A percentile compares a stretch with the other conserved stretches of the same genome.
Conservation (phyloP, 2,329 filamentous ascomycete genomes). For the Monosporascus cannonballus region DNA sequence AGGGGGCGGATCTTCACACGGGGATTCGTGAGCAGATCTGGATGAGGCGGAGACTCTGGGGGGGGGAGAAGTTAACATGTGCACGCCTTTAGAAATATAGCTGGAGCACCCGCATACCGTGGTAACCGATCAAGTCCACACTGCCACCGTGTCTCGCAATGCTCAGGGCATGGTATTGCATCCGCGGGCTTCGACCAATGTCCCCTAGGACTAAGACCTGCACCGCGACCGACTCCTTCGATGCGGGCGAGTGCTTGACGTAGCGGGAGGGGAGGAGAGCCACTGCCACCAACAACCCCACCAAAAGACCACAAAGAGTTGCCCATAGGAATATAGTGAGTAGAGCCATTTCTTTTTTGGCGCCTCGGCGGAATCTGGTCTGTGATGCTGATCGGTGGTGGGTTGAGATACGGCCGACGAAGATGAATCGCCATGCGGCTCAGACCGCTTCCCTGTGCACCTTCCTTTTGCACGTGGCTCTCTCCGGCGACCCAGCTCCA, state of each 20-base stretch:
- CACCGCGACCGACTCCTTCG: conserved; percentile 35
- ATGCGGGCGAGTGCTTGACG: conserved; percentile 26
- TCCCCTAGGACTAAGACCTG: conserved; percentile 92
- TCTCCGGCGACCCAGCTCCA: too few relatives aligned
- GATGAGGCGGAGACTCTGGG: conserved; percentile 71
- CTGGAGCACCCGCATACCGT: conserved; percentile 45
- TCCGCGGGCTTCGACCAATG: conserved; percentile 90
- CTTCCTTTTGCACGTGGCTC: too few relatives aligned
- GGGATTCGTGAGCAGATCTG: conserved; percentile 64
- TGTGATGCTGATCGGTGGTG: not conserved
- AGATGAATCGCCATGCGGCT: too few relatives aligned
- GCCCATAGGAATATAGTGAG: conserved; percentile 19
- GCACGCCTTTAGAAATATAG: too few relatives aligned
- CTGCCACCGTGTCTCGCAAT: conserved; percentile 74
- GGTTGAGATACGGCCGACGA: not conserved
- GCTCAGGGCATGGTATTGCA: conserved; percentile 97
- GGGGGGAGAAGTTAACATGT: conserved; percentile 2
- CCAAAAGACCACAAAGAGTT: conserved; percentile 20
- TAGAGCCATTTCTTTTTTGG: not conserved
- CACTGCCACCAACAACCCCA: conserved; percentile 24
- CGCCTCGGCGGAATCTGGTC: not conserved
- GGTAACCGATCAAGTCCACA: conserved; percentile 84
- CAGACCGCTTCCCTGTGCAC: too few relatives aligned
- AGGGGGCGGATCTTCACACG: conserved; percentile 68
- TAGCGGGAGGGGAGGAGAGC: conserved; percentile 31